Conservation (phyloP, 2,329 filamentous ascomycete genomes). For the Aspergillus luchuensis region DNA sequence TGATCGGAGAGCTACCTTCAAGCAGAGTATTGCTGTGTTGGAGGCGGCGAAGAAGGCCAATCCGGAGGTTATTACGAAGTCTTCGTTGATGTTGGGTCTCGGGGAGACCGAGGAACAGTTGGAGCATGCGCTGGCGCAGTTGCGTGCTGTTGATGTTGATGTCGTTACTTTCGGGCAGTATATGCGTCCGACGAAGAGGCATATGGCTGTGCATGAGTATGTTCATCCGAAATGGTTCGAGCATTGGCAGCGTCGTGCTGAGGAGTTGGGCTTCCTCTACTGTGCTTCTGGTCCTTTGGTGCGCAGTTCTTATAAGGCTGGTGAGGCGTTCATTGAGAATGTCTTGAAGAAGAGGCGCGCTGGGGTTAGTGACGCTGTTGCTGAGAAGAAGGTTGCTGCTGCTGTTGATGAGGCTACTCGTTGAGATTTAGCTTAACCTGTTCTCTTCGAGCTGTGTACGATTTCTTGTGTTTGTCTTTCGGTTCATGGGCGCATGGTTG, state of each 20-base stretch:
- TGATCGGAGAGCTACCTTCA: constrained; percentile 85
- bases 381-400: constrained; percentile 28
- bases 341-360: constrained; percentile 77
- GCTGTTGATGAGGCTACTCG: constrained; percentile 30
- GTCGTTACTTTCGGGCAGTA: constrained; percentile 99
- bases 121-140: constrained; percentile 74
- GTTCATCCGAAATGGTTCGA: constrained; percentile 90
- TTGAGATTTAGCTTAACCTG: constrained; percentile 21
- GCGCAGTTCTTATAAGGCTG: constrained; percentile 94
- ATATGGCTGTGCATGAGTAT: constrained; percentile 96
- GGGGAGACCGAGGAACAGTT: constrained; percentile 90
- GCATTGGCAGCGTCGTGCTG: constrained; percentile 81
- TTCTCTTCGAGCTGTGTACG: background rate
- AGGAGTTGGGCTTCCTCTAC: constrained; percentile 96
- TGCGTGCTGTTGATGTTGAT: constrained; percentile 79
- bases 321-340: constrained; percentile 98
- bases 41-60: constrained; percentile 76
- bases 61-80: constrained; percentile 90
- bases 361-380: constrained; percentile 27
- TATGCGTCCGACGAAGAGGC: constrained; percentile 97
- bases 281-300: constrained; percentile 92
- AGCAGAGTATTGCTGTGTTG: constrained; percentile 79
- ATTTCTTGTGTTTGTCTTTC: constrained; percentile 10
- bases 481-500: constrained; percentile 19
- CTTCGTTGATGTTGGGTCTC: constrained; percentile 92